phyloP scores from a whole-genome alignment of 768 basidiomycete species.

The Gelatoporia subvermispora region DNA sequence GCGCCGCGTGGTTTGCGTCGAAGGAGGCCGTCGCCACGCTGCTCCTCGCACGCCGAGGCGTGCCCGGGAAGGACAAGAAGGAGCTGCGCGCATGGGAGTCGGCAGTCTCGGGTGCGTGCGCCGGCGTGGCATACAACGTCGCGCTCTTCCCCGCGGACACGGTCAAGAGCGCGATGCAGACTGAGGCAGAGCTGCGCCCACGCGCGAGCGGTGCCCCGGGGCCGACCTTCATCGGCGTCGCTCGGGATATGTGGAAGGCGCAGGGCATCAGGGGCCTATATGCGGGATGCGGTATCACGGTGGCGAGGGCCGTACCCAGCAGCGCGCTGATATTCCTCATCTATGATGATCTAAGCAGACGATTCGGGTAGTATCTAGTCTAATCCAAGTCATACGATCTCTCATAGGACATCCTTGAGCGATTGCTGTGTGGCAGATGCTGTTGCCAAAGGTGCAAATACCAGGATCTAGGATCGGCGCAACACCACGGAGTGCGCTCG shows the following conservation, averaged over 20 bases:
- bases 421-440: no score
- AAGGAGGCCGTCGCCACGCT: constrained; percentile 72
- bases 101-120: constrained; percentile 79
- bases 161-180: constrained; percentile 93
- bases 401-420: no score
- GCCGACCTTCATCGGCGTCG: constrained; percentile 53
- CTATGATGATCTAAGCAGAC: constrained; percentile 69
- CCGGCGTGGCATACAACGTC: constrained; percentile 81
- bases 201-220: constrained; percentile 28
- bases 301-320: constrained; percentile 78
- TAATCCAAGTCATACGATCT: no score
- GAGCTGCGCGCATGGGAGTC: constrained; percentile 60
- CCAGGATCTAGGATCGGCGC: no score
- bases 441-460: no score
- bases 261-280: constrained; percentile 85
- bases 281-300: constrained; percentile 90
- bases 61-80: constrained; percentile 27
- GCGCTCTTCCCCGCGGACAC: constrained; percentile 95
- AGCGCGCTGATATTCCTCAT: constrained; percentile 92
- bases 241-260: constrained; percentile 62
- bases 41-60: constrained; percentile 49
- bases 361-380: constrained; percentile 37
- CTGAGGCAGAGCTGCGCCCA: constrained; percentile 80
- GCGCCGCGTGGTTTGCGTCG: constrained; percentile 84
- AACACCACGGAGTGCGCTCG: no score